Percentiles rank a stretch among this genome's conserved stretches.
phyloP scores from a whole-genome alignment of 331 rosid genomes.

The Cydonia oblonga region DNA sequence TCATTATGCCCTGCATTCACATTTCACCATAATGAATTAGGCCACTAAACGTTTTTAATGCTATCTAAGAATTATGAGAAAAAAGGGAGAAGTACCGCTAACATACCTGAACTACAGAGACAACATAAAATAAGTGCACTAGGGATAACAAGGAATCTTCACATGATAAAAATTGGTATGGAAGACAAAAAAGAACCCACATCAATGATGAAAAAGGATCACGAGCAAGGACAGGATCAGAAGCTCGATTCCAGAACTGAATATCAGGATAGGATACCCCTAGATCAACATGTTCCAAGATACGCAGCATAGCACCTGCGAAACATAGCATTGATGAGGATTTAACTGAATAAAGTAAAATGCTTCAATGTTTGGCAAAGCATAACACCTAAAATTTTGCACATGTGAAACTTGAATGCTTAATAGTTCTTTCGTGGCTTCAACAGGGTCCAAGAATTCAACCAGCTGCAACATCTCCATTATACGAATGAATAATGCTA shows the following conservation, averaged over 20 bases:
- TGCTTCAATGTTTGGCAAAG: neutral
- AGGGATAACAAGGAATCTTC: conserved; percentile 71
- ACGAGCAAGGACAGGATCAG: conserved; percentile 72
- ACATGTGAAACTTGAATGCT: neutral
- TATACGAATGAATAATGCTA: neutral
- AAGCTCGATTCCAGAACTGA: conserved; percentile 69
- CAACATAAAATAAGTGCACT: conserved; percentile 72
- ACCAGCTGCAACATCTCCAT: neutral
- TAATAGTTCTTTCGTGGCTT: neutral
- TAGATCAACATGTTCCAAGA: conserved; percentile 43
- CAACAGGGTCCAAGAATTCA: neutral
- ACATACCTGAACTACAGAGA: conserved; percentile 78
- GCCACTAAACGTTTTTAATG: neutral
- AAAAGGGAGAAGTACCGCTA: neutral
- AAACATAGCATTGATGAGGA: conserved; percentile 10
- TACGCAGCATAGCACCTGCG: conserved; percentile 47
- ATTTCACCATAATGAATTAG: conserved; percentile 14
- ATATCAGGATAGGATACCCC: conserved; percentile 36
- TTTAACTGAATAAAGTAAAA: neutral
- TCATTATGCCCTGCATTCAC: conserved; percentile 52
- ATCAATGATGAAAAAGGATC: conserved; percentile 91
- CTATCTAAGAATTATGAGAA: conserved; percentile 1
- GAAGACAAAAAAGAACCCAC: conserved; percentile 94
- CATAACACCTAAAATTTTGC: neutral
- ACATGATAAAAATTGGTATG: conserved; percentile 68